Conservation (phyloP, 768 basidiomycete species). For the Boletus pseudopeckii region DNA sequence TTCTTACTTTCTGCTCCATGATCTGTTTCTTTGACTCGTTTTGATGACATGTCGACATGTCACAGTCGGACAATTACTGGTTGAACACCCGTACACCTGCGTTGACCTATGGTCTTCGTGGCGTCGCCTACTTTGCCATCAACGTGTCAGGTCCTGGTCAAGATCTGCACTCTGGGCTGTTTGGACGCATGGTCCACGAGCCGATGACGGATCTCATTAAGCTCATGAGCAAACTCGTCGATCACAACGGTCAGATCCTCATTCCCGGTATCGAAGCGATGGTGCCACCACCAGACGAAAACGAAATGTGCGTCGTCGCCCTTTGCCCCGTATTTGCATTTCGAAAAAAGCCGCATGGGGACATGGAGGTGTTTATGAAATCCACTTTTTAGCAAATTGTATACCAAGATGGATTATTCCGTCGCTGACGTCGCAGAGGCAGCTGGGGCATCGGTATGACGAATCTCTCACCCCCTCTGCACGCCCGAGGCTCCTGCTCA, state of each 20-base stretch:
- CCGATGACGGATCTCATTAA: conserved; percentile 92
- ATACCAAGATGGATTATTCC: conserved; percentile 70
- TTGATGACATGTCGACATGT: neutral
- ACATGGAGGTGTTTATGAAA: neutral
- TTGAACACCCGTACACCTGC: conserved; percentile 76
- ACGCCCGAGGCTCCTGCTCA: neutral
- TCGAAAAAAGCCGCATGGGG: too few species aligned
- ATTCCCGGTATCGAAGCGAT: conserved; percentile 87
- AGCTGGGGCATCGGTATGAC: conserved; percentile 56
- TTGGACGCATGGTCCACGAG: conserved; percentile 78
- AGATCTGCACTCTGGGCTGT: conserved; percentile 89
- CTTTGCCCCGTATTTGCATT: conserved; percentile 1
- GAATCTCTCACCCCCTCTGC: neutral
- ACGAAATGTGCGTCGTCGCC: conserved; percentile 54
- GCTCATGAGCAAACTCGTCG: conserved; percentile 84
- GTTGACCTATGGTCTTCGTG: conserved; percentile 86
- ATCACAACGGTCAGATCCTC: conserved; percentile 73
- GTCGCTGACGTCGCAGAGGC: conserved; percentile 70
- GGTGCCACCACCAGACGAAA: conserved; percentile 67
- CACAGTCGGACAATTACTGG: conserved; percentile 93
- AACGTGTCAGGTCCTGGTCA: conserved; percentile 78
- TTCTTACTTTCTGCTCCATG: neutral
- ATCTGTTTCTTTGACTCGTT: neutral
- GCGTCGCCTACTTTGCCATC: conserved; percentile 82
- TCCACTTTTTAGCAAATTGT: conserved; percentile 49